These are phyloP conservation scores for Penicillium parvum DNA, from an alignment of 495 filamentous ascomycete genomes.

Conservation along the genomic window DNA sequence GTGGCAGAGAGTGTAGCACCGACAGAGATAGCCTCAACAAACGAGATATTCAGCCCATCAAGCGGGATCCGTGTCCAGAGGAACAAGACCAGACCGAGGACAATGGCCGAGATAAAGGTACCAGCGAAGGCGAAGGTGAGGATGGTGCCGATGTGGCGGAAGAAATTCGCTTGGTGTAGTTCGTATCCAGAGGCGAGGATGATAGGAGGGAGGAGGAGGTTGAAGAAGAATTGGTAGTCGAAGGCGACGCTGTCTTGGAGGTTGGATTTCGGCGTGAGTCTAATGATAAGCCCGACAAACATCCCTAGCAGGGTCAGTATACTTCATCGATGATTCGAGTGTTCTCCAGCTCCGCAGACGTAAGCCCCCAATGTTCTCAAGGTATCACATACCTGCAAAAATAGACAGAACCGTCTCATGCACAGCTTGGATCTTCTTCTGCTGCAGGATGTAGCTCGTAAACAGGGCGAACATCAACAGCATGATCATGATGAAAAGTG, in stretches of 20 bases:
- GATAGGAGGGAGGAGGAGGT: conserved; percentile 93
- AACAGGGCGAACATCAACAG: conserved; percentile 91
- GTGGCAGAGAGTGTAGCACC: conserved; percentile 95
- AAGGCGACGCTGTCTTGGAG: conserved; percentile 89
- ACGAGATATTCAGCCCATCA: conserved; percentile 77
- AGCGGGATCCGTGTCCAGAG: conserved; percentile 83
- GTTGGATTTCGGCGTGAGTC: conserved; percentile 69
- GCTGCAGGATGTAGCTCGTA: conserved; percentile 92
- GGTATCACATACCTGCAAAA: conserved; percentile 73
- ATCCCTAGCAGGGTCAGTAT: conserved; percentile 58
- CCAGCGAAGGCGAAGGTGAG: conserved; percentile 98
- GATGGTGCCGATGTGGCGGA: conserved; percentile 96
- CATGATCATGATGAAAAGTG: conserved; percentile 91
- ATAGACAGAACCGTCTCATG: conserved; percentile 98
- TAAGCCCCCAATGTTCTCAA: not conserved
- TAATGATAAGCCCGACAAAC: conserved; percentile 87
- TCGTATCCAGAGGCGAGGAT: conserved; percentile 97
- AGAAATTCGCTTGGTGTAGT: conserved; percentile 96
- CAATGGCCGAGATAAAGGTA: conserved; percentile 93
- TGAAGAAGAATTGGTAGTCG: conserved; percentile 99
- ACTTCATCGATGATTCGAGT: not conserved
- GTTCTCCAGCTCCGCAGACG: not conserved
- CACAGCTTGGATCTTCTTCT: conserved; percentile 91
- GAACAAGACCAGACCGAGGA: conserved; percentile 81
- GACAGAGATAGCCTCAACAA: conserved; percentile 92